These are phyloP conservation scores for Aspergillus texensis DNA, from an alignment of 2,329 filamentous ascomycete genomes.

Conservation along the genomic window DNA sequence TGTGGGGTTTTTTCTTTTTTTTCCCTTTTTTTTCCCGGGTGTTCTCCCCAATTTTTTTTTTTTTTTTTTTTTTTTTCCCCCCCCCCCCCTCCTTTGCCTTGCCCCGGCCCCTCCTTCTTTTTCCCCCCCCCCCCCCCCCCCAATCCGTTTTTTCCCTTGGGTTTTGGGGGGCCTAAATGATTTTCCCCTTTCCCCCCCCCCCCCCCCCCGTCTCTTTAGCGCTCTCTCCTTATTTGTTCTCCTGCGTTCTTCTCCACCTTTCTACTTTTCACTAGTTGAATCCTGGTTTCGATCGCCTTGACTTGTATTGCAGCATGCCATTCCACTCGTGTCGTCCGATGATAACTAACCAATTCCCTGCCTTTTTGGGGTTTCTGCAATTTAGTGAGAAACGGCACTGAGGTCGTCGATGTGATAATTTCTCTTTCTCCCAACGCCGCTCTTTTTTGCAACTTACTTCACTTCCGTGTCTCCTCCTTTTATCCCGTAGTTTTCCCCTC, in stretches of 20 bases:
- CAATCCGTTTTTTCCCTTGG: no score
- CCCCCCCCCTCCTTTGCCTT: no score
- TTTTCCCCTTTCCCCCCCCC: no score
- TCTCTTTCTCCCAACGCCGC: slow-evolving; percentile 7
- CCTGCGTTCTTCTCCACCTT: slow-evolving; percentile 21
- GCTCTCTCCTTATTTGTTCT: slow-evolving; percentile 26
- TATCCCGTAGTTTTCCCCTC: slow-evolving; percentile 8
- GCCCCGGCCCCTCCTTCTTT: no score
- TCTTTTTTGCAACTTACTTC: slow-evolving; percentile 1
- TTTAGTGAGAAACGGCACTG: slow-evolving; percentile 31
- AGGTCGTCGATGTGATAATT: slow-evolving; percentile 35
- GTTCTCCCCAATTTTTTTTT: no score
- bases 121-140: no score
- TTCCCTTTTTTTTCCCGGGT: no score
- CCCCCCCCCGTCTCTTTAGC: slow-evolving; percentile 18
- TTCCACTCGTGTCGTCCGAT: slow-evolving; percentile 19
- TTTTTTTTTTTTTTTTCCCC: no score
- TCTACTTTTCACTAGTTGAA: slow-evolving; percentile 20
- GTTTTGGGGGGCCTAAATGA: no score
- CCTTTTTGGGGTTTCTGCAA: slow-evolving; percentile 7
- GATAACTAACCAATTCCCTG: slow-evolving; percentile 18
- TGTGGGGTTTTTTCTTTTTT: no score
- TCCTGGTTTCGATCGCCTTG: slow-evolving; percentile 21
- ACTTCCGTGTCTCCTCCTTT: slow-evolving; percentile 8
- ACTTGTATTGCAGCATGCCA: slow-evolving; percentile 21